These are phyloP conservation scores for Sclerotinia sclerotiorum DNA, from an alignment of 2,329 filamentous ascomycete species.

Conservation along the genomic window DNA sequence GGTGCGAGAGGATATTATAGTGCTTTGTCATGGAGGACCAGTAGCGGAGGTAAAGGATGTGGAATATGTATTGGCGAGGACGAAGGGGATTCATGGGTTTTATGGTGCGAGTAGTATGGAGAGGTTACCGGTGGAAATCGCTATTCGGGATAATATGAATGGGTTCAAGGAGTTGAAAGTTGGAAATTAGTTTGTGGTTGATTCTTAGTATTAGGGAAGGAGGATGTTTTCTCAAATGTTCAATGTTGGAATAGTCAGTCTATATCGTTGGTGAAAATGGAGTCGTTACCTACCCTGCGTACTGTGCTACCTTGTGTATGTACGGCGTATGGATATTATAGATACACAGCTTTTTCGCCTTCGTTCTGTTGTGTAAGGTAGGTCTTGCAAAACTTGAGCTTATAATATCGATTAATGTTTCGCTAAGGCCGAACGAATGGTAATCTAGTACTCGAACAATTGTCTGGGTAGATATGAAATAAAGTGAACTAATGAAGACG, in stretches of 20 bases:
- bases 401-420: no score
- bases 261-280: background rate
- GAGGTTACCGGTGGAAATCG: slow-evolving; percentile 64
- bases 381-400: no score
- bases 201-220: background rate
- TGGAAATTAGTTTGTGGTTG: background rate
- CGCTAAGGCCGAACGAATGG: no score
- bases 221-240: background rate
- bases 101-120: slow-evolving; percentile 72
- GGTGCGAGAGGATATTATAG: slow-evolving; percentile 59
- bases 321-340: no score
- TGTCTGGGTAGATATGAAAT: no score
- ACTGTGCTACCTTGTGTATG: no score
- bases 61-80: slow-evolving; percentile 59
- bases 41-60: slow-evolving; percentile 65
- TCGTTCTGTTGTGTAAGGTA: no score
- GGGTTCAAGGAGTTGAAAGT: slow-evolving; percentile 48
- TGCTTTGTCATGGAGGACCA: slow-evolving; percentile 70
- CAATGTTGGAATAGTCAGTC: background rate
- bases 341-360: no score
- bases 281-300: no score
- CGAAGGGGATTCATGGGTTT: slow-evolving; percentile 67
- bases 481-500: no score
- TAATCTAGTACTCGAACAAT: no score
- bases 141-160: slow-evolving; percentile 58